Conservation (phyloP, 176 grass and related monocot species). For the Eremochloa ophiuroides region DNA sequence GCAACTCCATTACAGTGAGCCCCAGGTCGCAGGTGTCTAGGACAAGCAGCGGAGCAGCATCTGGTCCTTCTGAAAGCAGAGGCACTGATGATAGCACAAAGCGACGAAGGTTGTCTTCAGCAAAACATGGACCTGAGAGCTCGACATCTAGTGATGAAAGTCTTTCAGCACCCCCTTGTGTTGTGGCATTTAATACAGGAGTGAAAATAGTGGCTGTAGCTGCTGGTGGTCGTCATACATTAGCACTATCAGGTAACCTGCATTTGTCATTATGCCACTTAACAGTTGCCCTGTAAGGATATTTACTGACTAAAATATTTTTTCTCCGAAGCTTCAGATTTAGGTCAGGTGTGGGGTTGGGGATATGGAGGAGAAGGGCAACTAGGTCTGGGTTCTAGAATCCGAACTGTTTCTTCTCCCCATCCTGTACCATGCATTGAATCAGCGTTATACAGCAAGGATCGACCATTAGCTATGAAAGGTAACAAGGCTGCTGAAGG, state of each 20-base stretch:
- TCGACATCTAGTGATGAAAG: slow-evolving; percentile 85
- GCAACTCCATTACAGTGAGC: slow-evolving; percentile 74
- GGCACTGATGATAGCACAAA: slow-evolving; percentile 77
- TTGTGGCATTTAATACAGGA: slow-evolving; percentile 82
- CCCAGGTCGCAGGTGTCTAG: slow-evolving; percentile 77
- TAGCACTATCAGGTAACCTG: slow-evolving; percentile 90
- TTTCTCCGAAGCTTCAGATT: slow-evolving; percentile 72
- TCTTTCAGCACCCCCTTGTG: slow-evolving; percentile 83
- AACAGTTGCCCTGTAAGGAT: slow-evolving; percentile 7
- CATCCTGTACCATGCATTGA: slow-evolving; percentile 94
- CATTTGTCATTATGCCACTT: background rate
- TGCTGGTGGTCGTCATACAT: slow-evolving; percentile 94
- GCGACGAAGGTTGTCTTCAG: slow-evolving; percentile 70
- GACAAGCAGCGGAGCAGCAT: slow-evolving; percentile 52
- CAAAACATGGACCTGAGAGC: slow-evolving; percentile 78
- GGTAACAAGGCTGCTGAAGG: slow-evolving; percentile 65
- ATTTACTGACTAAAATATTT: slow-evolving; percentile 22
- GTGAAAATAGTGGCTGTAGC: slow-evolving; percentile 76
- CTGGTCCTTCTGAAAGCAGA: slow-evolving; percentile 68
- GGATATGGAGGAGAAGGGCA: slow-evolving; percentile 99
- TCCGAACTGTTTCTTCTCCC: slow-evolving; percentile 82
- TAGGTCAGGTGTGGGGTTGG: slow-evolving; percentile 99
- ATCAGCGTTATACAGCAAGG: slow-evolving; percentile 60
- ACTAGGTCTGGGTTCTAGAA: slow-evolving; percentile 91
- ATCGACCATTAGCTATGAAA: slow-evolving; percentile 44